Evolutionary conservation across 768 basidiomycete species (phyloP).

Genomic region (Lentinula sp.): DNA sequence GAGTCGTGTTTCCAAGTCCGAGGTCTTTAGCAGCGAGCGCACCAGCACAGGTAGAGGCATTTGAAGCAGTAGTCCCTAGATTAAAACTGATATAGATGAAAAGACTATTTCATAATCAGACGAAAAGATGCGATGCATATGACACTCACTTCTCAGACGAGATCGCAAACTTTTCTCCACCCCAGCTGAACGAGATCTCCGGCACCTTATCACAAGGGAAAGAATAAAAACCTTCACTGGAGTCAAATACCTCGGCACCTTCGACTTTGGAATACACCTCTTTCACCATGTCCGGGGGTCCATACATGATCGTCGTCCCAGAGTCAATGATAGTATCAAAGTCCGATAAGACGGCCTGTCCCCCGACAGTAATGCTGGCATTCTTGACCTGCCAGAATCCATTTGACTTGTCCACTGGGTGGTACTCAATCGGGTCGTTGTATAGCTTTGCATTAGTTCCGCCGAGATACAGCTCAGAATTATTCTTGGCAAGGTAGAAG

Average conservation of each 20-base stretch:
- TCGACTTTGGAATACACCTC: conserved; percentile 19
- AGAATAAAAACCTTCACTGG: conserved; percentile 20
- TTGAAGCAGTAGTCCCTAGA: conserved; percentile 31
- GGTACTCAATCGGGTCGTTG: conserved; percentile 33
- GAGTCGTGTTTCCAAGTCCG: conserved; percentile 11
- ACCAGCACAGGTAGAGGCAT: conserved; percentile 38
- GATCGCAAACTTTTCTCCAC: conserved; percentile 32
- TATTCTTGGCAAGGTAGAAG: conserved; percentile 34
- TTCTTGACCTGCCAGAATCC: conserved; percentile 22
- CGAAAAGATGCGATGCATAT: neutral
- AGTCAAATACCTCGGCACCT: conserved; percentile 15
- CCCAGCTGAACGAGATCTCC: conserved; percentile 28
- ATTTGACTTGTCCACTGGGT: conserved; percentile 13
- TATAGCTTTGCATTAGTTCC: conserved; percentile 39
- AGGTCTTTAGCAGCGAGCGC: conserved; percentile 43
- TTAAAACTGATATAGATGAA: conserved; percentile 21
- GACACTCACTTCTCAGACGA: conserved; percentile 26
- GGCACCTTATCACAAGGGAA: conserved; percentile 22
- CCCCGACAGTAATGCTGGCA: conserved; percentile 12
- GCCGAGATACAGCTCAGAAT: conserved; percentile 48
- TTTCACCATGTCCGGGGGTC: conserved; percentile 14
- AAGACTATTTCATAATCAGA: neutral
- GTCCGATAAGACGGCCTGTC: conserved; percentile 4
- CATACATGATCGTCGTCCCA: conserved; percentile 31
- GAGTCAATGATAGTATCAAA: conserved; percentile 27